A percentile compares a stretch with the other conserved stretches of the same genome.
Evolutionary conservation across 2,329 filamentous ascomycete species (phyloP).

Genomic region (Metarhizium sp.): DNA sequence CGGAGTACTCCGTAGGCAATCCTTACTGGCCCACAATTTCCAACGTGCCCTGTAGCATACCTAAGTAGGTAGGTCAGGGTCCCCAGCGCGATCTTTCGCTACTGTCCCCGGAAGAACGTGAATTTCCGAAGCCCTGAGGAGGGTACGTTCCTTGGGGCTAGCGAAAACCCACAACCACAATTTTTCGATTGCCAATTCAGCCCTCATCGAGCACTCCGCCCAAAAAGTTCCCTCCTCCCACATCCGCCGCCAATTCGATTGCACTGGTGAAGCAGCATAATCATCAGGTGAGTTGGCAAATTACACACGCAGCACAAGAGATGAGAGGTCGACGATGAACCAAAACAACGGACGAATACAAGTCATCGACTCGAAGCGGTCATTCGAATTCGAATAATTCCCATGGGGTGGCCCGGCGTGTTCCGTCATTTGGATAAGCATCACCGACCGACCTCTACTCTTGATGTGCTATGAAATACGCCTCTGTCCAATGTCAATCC

Average conservation of each 20-base stretch:
- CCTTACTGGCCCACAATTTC: not conserved
- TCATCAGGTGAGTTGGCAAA: slow-evolving; percentile 36
- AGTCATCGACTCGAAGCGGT: not conserved
- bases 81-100: not conserved
- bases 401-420: too few relatives aligned
- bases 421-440: not conserved
- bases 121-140: slow-evolving; percentile 17
- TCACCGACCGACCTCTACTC: not conserved
- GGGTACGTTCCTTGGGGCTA: slow-evolving; percentile 25
- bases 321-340: not conserved
- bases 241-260: slow-evolving; percentile 33
- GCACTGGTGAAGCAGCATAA: slow-evolving; percentile 35
- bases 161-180: slow-evolving; percentile 31
- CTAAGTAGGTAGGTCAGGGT: not conserved
- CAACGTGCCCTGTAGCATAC: not conserved
- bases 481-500: not conserved
- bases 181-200: slow-evolving; percentile 21
- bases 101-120: slow-evolving; percentile 11
- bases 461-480: not conserved
- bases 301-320: not conserved
- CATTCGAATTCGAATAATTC: not conserved
- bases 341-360: not conserved
- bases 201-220: slow-evolving; percentile 19
- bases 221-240: slow-evolving; percentile 29
- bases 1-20: not conserved